Conservation (phyloP, 2,329 filamentous ascomycete species). For the Emericellopsis atlantica region DNA sequence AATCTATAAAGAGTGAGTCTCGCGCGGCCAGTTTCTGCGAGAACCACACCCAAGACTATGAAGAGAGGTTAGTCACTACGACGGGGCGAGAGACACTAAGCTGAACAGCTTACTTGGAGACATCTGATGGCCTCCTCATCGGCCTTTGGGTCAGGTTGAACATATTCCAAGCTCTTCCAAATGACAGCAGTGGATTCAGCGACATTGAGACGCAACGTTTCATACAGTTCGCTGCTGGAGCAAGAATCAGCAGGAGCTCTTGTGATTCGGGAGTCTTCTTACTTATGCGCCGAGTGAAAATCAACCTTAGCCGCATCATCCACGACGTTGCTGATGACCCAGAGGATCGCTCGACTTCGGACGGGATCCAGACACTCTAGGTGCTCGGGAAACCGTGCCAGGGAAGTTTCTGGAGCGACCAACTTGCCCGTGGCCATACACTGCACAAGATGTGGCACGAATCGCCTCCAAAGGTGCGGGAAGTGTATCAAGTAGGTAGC, state of each 20-base stretch:
- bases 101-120: constrained; percentile 37
- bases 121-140: constrained; percentile 46
- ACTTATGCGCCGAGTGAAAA: constrained; percentile 32
- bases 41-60: constrained; percentile 63
- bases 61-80: not conserved
- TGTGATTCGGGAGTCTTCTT: constrained; percentile 8
- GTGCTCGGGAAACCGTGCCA: constrained; percentile 23
- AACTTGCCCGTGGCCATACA: constrained; percentile 31
- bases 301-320: constrained; percentile 44
- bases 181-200: constrained; percentile 27
- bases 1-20: constrained; percentile 41
- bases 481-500: constrained; percentile 66
- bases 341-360: constrained; percentile 44
- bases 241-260: constrained; percentile 12
- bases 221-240: constrained; percentile 22
- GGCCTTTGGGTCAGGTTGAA: constrained; percentile 16
- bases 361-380: constrained; percentile 32
- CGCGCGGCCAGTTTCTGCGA: constrained; percentile 51
- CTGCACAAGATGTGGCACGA: constrained; percentile 45
- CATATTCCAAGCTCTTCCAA: constrained; percentile 19
- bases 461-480: constrained; percentile 52
- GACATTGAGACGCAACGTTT: constrained; percentile 25
- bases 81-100: not conserved
- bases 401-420: constrained; percentile 16
- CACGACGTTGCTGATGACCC: constrained; percentile 37